Conservation (phyloP, 352 stramenopile genomes). For the Thalassiosira livingstoniorum region DNA sequence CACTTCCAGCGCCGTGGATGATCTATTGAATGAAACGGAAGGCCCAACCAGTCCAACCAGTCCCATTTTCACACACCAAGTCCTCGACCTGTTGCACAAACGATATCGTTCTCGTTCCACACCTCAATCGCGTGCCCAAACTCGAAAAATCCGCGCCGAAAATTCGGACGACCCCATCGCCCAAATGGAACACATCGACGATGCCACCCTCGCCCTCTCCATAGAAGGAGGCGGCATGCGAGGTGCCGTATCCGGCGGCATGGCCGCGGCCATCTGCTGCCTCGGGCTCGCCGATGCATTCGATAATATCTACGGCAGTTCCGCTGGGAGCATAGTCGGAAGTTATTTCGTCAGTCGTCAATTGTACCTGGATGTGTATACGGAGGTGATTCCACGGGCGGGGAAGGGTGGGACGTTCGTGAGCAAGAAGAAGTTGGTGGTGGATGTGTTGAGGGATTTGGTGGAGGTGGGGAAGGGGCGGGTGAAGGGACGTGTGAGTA, state of each 20-base stretch:
- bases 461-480: conserved; percentile 39
- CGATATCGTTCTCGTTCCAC: conserved; percentile 71
- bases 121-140: conserved; percentile 59
- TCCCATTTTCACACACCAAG: neutral
- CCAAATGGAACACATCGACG: too few relatives aligned
- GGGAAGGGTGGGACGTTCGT: conserved; percentile 77
- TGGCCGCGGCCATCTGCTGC: conserved; percentile 77
- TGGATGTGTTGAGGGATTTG: conserved; percentile 58
- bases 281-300: conserved; percentile 78
- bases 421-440: conserved; percentile 66
- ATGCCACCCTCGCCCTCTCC: conserved; percentile 62
- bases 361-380: conserved; percentile 84
- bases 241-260: conserved; percentile 74
- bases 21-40: conserved; percentile 39
- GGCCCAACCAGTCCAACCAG: conserved; percentile 3
- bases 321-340: conserved; percentile 79
- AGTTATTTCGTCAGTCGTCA: conserved; percentile 81
- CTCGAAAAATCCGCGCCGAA: conserved; percentile 53
- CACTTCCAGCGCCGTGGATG: conserved; percentile 36
- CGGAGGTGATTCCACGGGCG: conserved; percentile 74
- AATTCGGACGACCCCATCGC: conserved; percentile 68
- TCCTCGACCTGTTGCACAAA: conserved; percentile 56
- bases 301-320: conserved; percentile 79
- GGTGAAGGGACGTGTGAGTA: conserved; percentile 42
- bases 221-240: conserved; percentile 84